phyloP scores from a whole-genome alignment of 345 rosid species.

The Syzygium jambos region DNA sequence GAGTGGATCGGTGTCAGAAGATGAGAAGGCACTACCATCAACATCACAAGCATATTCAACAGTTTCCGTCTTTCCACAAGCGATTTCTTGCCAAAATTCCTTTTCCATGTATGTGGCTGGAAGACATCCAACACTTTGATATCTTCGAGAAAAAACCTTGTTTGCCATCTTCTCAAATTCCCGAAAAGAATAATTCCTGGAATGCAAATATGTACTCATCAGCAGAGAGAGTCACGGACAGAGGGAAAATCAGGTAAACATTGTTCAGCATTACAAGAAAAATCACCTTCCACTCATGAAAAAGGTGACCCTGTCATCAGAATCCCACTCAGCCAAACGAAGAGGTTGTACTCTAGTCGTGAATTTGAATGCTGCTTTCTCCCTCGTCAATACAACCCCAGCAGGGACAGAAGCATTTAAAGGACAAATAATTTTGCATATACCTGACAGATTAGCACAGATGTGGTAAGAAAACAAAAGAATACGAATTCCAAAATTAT shows the following conservation, averaged over 20 bases:
- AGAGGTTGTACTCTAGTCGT: constrained; percentile 98
- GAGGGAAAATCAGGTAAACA: background rate
- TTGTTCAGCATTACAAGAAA: constrained; percentile 3
- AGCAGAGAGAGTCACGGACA: constrained; percentile 6
- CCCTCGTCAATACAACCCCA: constrained; percentile 82
- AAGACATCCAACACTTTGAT: constrained; percentile 83
- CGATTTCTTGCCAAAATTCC: constrained; percentile 98
- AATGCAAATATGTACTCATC: constrained; percentile 17
- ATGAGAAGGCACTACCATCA: constrained; percentile 99
- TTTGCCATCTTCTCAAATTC: constrained; percentile 99
- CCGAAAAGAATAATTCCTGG: constrained; percentile 96
- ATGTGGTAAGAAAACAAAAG: background rate
- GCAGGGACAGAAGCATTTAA: constrained; percentile 86
- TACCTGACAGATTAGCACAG: constrained; percentile 36
- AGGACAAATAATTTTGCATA: constrained; percentile 94
- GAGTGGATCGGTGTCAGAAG: constrained; percentile 73
- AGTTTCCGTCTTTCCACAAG: constrained; percentile 86
- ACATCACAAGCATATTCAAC: constrained; percentile 99
- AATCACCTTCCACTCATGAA: constrained; percentile 97
- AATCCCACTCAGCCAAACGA: constrained; percentile 97
- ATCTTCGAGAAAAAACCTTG: constrained; percentile 92
- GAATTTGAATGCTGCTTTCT: constrained; percentile 86
- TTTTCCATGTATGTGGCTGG: constrained; percentile 93
- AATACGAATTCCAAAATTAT: background rate
- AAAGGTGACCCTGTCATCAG: constrained; percentile 86